phyloP scores from a whole-genome alignment of 164 flowering plant genomes.

The Brasenia schreberi region DNA sequence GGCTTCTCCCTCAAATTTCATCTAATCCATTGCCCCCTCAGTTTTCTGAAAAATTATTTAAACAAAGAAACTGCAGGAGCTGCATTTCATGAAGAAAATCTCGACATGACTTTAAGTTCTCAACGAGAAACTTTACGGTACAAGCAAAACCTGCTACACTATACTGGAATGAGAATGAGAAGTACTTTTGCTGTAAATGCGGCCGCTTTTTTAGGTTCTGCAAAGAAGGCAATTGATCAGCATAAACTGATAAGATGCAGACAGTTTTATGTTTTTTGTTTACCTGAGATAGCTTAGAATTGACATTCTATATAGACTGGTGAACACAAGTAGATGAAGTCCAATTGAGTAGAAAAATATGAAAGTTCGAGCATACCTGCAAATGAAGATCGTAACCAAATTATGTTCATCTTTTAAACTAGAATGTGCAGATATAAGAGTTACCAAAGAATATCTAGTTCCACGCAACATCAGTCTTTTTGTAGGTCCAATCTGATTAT shows the following conservation, averaged over 20 bases:
- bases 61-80: too few relatives aligned
- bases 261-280: neutral
- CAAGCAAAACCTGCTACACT: neutral
- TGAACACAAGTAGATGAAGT: constrained; percentile 79
- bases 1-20: too few relatives aligned
- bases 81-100: too few relatives aligned
- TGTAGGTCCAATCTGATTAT: too few relatives aligned
- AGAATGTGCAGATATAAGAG: too few relatives aligned
- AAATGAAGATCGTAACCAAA: neutral
- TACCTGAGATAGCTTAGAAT: constrained; percentile 80
- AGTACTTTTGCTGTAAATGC: too few relatives aligned
- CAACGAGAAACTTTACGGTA: neutral
- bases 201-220: neutral
- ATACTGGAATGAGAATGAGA: too few relatives aligned
- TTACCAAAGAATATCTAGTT: too few relatives aligned
- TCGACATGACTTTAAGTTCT: neutral
- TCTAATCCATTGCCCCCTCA: too few relatives aligned
- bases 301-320: constrained; percentile 93
- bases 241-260: neutral
- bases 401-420: too few relatives aligned
- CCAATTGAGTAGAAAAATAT: constrained; percentile 96
- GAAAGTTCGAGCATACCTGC: constrained; percentile 85
- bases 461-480: too few relatives aligned
- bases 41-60: too few relatives aligned
- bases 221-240: neutral